Conservation (phyloP, 2,329 filamentous ascomycete species). For the Pseudogymnoascus sp. region DNA sequence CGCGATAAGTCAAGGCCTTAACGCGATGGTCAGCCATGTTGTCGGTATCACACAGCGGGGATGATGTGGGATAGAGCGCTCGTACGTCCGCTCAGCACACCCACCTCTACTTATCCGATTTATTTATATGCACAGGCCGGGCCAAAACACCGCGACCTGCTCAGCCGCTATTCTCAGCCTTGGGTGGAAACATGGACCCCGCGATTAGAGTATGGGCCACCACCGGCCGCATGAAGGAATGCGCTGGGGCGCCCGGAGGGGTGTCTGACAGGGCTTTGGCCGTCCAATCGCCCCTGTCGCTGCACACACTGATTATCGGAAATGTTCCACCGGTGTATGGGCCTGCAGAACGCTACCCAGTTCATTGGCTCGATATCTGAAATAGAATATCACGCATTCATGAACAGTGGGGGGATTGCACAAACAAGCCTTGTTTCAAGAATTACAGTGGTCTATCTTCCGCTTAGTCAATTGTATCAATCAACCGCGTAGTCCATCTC, state of each 20-base stretch:
- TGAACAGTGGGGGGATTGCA: background rate
- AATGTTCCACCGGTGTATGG: background rate
- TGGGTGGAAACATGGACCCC: conserved; percentile 3
- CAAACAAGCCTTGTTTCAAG: background rate
- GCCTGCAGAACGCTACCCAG: background rate
- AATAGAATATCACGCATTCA: background rate
- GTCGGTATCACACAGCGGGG: background rate
- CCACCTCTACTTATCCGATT: conserved; percentile 3
- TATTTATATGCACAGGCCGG: background rate
- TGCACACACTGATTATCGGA: background rate
- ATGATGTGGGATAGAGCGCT: background rate
- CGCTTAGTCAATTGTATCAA: conserved; percentile 4
- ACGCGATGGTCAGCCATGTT: background rate
- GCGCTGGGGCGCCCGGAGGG: background rate
- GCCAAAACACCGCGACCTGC: background rate
- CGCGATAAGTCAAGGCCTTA: conserved; percentile 8
- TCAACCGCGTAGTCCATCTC: background rate
- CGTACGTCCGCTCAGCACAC: background rate
- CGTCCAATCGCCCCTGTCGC: background rate
- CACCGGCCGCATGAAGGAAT: background rate
- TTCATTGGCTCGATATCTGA: background rate
- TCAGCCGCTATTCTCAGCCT: background rate
- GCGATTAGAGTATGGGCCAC: background rate
- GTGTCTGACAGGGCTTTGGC: background rate
- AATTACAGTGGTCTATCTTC: background rate